phyloP scores from a whole-genome alignment of 345 rosid species.

The Citrus inodora region DNA sequence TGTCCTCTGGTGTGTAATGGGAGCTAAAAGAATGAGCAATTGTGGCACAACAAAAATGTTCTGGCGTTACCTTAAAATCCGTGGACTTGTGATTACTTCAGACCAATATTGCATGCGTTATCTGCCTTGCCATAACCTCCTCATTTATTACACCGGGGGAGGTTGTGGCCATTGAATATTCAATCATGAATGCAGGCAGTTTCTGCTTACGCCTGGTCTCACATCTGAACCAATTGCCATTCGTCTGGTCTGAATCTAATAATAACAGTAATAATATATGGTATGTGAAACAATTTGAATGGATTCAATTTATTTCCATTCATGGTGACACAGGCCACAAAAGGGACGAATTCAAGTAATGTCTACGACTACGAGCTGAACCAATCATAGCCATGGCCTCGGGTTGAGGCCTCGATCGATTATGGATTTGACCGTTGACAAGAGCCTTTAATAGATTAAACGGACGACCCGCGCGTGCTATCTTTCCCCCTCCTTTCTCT shows the following conservation, averaged over 20 bases:
- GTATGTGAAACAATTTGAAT: too few species aligned
- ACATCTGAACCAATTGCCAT: too few species aligned
- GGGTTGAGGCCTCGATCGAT: not conserved
- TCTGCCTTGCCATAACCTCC: not conserved
- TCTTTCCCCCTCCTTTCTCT: too few species aligned
- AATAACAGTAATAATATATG: too few species aligned
- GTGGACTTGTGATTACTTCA: not conserved
- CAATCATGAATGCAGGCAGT: not conserved
- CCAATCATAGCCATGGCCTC: not conserved
- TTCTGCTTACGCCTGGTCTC: not conserved
- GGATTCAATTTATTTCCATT: too few species aligned
- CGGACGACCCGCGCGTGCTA: too few species aligned
- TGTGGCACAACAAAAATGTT: not conserved
- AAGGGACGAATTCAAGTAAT: too few species aligned
- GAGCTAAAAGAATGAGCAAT: too few species aligned
- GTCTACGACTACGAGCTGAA: too few species aligned
- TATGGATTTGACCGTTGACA: constrained; percentile 7
- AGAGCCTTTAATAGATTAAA: not conserved
- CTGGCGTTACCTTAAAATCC: constrained; percentile 6
- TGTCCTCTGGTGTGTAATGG: not conserved
- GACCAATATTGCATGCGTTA: not conserved
- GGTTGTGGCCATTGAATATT: not conserved
- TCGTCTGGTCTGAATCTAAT: too few species aligned
- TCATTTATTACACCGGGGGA: not conserved
- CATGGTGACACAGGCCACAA: too few species aligned